These are phyloP conservation scores for Paraconiothyrium brasiliense DNA, from an alignment of 2,329 filamentous ascomycete genomes.

Conservation along the genomic window DNA sequence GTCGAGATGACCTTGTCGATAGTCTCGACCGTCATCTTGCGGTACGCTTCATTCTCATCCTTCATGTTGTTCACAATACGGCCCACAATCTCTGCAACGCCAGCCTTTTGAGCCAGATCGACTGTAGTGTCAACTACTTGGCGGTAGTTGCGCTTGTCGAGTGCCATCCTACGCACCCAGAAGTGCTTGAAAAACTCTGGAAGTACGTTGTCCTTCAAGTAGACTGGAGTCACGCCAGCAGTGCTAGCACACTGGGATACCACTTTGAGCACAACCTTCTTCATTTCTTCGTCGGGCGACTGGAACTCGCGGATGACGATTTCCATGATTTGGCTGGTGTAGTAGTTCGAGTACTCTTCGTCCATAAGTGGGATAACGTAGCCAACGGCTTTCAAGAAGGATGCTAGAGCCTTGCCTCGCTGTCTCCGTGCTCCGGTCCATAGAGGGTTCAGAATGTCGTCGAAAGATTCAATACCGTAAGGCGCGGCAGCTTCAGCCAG, in stretches of 20 bases:
- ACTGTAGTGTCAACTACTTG: constrained; percentile 98
- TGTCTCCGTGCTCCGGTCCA: constrained; percentile 98
- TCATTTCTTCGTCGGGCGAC: constrained; percentile 99
- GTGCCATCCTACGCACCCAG: constrained; percentile 95
- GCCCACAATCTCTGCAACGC: constrained; percentile 92
- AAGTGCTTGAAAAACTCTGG: constrained; percentile 99
- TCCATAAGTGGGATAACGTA: constrained; percentile 99
- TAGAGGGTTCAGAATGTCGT: constrained; percentile 94
- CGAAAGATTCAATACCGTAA: constrained; percentile 98
- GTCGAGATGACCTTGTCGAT: constrained; percentile 96
- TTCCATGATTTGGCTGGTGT: constrained; percentile 98
- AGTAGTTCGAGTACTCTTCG: constrained; percentile 99
- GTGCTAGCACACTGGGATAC: constrained; percentile 95
- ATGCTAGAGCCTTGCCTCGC: constrained; percentile 92
- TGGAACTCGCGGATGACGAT: constrained; percentile 95
- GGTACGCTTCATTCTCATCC: constrained; percentile 96
- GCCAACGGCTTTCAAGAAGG: constrained; percentile 95
- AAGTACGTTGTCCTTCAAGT: constrained; percentile 93
- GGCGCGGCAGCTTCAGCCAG: constrained; percentile 96
- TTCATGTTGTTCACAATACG: constrained; percentile 94
- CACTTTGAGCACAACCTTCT: constrained; percentile 98
- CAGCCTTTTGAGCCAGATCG: constrained; percentile 97
- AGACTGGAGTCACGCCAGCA: constrained; percentile 91
- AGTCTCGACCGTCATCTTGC: constrained; percentile 99
- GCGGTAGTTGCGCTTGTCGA: constrained; percentile 97